A percentile compares a stretch with the other conserved stretches of the same genome.
Conservation (phyloP, 768 basidiomycete genomes). For the Psilocybe cubensis region DNA sequence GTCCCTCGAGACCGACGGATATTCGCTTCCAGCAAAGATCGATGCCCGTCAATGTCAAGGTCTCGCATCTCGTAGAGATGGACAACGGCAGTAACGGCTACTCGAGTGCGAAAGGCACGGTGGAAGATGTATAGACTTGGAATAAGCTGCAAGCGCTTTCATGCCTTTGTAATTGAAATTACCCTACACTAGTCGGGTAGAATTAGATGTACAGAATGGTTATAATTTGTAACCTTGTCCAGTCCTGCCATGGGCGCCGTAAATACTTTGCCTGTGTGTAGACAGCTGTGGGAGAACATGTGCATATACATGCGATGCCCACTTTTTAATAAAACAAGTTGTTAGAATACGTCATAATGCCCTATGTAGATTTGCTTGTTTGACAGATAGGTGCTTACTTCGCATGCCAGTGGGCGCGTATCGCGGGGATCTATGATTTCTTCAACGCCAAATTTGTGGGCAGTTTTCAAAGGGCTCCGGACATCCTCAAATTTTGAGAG, state of each 20-base stretch:
- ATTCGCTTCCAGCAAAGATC: neutral
- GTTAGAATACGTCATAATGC: neutral
- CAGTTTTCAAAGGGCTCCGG: conserved; percentile 40
- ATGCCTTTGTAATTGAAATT: neutral
- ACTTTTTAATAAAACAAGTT: conserved; percentile 23
- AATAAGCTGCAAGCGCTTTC: neutral
- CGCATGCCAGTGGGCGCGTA: conserved; percentile 39
- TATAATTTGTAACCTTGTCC: conserved; percentile 33
- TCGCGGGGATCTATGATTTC: conserved; percentile 46
- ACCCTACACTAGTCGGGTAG: neutral
- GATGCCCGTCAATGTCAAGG: neutral
- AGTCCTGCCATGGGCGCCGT: conserved; percentile 31
- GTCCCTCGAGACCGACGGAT: neutral
- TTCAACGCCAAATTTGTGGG: conserved; percentile 42
- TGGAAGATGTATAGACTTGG: neutral
- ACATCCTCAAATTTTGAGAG: conserved; percentile 39
- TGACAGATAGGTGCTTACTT: conserved; percentile 27
- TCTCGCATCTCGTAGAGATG: conserved; percentile 3
- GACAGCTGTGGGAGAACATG: conserved; percentile 37
- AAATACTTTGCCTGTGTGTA: conserved; percentile 26
- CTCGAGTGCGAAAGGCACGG: neutral
- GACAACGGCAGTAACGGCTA: neutral
- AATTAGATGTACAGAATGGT: neutral
- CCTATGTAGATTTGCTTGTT: neutral
- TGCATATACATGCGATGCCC: conserved; percentile 36